These are phyloP conservation scores for Cinchona pubescens DNA, from an alignment of 257 asterid species.

Conservation along the genomic window DNA sequence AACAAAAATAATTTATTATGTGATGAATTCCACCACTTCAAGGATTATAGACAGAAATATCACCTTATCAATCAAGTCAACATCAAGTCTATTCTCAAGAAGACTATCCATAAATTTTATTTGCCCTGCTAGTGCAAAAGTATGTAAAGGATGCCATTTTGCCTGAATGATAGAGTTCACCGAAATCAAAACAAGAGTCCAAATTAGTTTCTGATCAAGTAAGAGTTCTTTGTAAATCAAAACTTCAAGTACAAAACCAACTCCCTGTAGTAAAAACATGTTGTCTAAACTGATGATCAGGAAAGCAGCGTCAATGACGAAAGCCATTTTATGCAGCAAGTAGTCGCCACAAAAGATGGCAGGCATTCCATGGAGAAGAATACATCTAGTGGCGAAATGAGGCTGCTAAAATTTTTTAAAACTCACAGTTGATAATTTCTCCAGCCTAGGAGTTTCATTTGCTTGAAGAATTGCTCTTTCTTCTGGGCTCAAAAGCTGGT, in stretches of 20 bases:
- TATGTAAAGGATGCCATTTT: constrained; percentile 85
- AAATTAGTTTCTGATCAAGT: constrained; percentile 8
- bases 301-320: background rate
- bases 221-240: constrained; percentile 8
- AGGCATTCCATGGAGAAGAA: constrained; percentile 5
- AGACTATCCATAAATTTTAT: constrained; percentile 72
- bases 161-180: constrained; percentile 33
- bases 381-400: constrained; percentile 3
- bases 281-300: background rate
- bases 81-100: constrained; percentile 50
- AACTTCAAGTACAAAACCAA: background rate
- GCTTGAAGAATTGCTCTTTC: constrained; percentile 69
- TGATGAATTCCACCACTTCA: background rate
- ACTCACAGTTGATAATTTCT: constrained; percentile 71
- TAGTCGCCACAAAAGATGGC: background rate
- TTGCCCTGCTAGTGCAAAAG: constrained; percentile 79
- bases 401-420: constrained; percentile 2
- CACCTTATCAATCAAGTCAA: constrained; percentile 64
- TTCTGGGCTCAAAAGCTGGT: constrained; percentile 64
- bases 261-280: background rate
- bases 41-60: constrained; percentile 2
- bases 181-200: background rate
- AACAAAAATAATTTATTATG: background rate
- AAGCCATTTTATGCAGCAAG: background rate
- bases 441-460: constrained; percentile 47